Conservation (phyloP, 148 eudicot species). For the Dianthus caryophyllus region DNA sequence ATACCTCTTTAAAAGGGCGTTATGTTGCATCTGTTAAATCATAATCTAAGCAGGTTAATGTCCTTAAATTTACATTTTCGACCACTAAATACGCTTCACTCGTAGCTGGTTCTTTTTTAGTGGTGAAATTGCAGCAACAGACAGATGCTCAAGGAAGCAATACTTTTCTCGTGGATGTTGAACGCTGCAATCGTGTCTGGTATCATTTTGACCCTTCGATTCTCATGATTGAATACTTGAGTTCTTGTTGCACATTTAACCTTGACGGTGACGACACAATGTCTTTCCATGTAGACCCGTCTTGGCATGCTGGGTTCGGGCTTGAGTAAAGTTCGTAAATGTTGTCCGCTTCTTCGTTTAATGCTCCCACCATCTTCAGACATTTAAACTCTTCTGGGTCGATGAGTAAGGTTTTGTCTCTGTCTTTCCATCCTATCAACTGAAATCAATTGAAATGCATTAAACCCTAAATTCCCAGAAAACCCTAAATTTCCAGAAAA, state of each 20-base stretch:
- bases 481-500: too few relatives aligned
- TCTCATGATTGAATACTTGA: constrained; percentile 77
- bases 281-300: constrained; percentile 89
- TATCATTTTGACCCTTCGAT: constrained; percentile 45
- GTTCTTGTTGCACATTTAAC: constrained; percentile 80
- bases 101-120: not conserved
- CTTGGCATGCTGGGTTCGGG: constrained; percentile 52
- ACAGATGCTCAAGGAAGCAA: constrained; percentile 18
- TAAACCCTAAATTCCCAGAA: too few relatives aligned
- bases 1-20: constrained; percentile 3
- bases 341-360: constrained; percentile 79
- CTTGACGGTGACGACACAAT: constrained; percentile 94
- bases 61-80: constrained; percentile 20
- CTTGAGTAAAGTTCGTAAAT: constrained; percentile 64
- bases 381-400: constrained; percentile 86
- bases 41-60: constrained; percentile 13
- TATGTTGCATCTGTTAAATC: constrained; percentile 5
- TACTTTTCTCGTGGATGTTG: constrained; percentile 10
- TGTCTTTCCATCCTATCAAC: constrained; percentile 99
- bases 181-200: constrained; percentile 10
- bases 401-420: constrained; percentile 74
- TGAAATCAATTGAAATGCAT: too few relatives aligned
- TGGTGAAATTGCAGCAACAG: constrained; percentile 12
- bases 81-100: constrained; percentile 15
- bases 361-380: constrained; percentile 50